Evolutionary conservation across 306 rosid genomes (phyloP), one percentile per base, ranked within the genome.

Genomic region (Gastrolobium villosum): DNA sequence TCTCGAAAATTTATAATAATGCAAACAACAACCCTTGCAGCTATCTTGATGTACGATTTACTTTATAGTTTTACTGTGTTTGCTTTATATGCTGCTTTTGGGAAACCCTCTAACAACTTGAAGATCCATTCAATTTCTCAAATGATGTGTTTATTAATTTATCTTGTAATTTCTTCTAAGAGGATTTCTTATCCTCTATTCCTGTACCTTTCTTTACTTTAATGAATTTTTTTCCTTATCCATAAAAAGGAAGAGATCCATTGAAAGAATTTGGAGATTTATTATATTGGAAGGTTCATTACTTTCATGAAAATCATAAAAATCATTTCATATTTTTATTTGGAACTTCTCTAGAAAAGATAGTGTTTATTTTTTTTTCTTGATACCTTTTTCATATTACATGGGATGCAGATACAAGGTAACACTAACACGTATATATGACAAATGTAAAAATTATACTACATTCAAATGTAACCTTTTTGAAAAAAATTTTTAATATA

Each of bases 1-100:
- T 82, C 65, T 64, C 72, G 60, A 64, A 71, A 76, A 63, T 77
- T 30, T 28, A 56, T 70, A 70, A 30, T 60, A 72, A 65, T 49
- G 65, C 56, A 55, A 76, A 6, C 48, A 70, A 2, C n/a, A 32
- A 52, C 5, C 78, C 13, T 63, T 61, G 66, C 70, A 70, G 5
- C 62, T 52, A 76, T 62, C 74, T 70, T 59, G 8, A 50, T 39
- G 26, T 45, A 60, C 36, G 75, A 56, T 32, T 48, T 73, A 36
- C 70, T 45, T 20, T 35, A 54, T 43, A 54, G 63, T 55, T 67
- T 77, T 40, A 55, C 50, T 48, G 36, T 14, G 13, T 61, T 44
- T 37, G 10, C 50, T 48, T 61, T 75, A 34, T 46, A 14, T 59
- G 31, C 57, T 3, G 4, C 68, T 30, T 56, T 56, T 59, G 10